Evolutionary conservation across 768 basidiomycete species (phyloP), one percentile per base, ranked within the genome.

Genomic region (Boletus rubropictus): DNA sequence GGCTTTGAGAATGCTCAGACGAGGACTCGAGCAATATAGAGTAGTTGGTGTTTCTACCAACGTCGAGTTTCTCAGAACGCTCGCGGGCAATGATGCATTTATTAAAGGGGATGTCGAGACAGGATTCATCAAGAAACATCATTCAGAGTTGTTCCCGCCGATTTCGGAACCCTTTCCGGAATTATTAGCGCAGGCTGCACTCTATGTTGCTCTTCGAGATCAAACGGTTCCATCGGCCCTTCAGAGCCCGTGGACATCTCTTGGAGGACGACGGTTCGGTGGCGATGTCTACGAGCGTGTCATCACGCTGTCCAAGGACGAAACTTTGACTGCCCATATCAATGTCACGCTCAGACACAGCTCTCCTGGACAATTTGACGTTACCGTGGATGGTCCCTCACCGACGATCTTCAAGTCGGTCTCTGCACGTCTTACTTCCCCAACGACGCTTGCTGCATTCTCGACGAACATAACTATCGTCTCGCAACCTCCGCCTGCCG

Each of bases 1-100:
- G 59, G 93, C 93, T 0, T 64, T 97, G 58, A 74, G 89, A 15
- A 75, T 89, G 60, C 73, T 96, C 50, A 70, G 88, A 3, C 81
- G 80, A 46, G 91, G 89, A 4, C 66, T 96, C 33, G 89, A 86
- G 44, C 84, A 93, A 53, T 97, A 95, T 62, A 81, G 84, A 58
- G 87, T 96, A 40, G 90, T 92, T 1, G 93, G 93, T 15, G 84
- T 94, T 11, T 80, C 87, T 10, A 95, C 93, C 5, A 97, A 97
- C 59, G 75, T 97, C 24, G 89, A 93, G 60, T 97, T 96, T 63
- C 69, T 97, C 51, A 72, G 84, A 40, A 75, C 73, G 0, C 74
- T 97, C 41, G 86, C 91, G 0, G 84, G 81, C 1, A 85, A 95
- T 60, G 55, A 74, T 33, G 77, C 85, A 2, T 97, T 97, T 61